These are phyloP conservation scores for Ensete ventricosum DNA, from an alignment of 176 grass and related monocot genomes.

Conservation along the genomic window DNA sequence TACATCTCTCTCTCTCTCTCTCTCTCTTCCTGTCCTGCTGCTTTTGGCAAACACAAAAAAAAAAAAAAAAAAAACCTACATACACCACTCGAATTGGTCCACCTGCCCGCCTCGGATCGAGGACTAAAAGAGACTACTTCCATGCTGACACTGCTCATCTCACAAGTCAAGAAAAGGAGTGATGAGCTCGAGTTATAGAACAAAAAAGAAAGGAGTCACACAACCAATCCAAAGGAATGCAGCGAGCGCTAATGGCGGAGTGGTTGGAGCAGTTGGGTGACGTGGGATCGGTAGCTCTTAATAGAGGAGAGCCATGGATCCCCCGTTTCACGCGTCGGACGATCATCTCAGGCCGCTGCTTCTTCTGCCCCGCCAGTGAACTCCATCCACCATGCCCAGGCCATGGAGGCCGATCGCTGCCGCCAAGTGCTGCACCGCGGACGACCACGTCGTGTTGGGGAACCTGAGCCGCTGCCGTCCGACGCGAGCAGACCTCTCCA, in stretches of 20 bases:
- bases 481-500: constrained; percentile 50
- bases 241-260: not conserved
- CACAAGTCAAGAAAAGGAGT: too few relatives aligned
- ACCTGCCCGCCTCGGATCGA: too few relatives aligned
- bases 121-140: too few relatives aligned
- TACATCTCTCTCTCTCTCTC: too few relatives aligned
- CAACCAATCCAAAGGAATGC: not conserved
- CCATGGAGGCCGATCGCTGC: constrained; percentile 66
- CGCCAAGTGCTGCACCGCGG: constrained; percentile 73
- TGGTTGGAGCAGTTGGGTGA: constrained; percentile 7
- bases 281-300: not conserved
- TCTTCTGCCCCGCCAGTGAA: not conserved
- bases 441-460: constrained; percentile 55
- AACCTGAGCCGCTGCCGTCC: constrained; percentile 57
- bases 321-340: not conserved
- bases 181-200: too few relatives aligned
- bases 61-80: too few relatives aligned
- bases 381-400: constrained; percentile 15
- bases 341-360: not conserved
- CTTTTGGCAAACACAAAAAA: too few relatives aligned
- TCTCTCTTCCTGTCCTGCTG: too few relatives aligned
- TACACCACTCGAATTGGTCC: too few relatives aligned
- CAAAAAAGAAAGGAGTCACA: too few relatives aligned
- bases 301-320: not conserved
- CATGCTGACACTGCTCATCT: too few relatives aligned